A percentile compares a stretch with the other conserved stretches of the same genome.
Conservation (phyloP, 331 rosid species). For the Quercus lobata region DNA sequence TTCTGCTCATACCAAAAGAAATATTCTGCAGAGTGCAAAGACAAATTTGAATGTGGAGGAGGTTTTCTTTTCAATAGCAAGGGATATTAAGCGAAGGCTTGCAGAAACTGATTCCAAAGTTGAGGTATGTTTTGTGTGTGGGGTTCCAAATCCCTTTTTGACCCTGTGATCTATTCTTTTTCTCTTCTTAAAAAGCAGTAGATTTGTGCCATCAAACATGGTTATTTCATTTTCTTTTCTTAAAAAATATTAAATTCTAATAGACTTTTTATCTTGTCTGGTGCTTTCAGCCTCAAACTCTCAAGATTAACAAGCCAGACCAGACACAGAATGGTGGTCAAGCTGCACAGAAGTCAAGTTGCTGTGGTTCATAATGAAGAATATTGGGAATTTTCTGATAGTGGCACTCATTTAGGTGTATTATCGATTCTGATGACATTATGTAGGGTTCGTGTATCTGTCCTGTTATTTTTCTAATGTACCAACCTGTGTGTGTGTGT, state of each 20-base stretch:
- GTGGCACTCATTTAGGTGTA: constrained; percentile 22
- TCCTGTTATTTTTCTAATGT: constrained; percentile 22
- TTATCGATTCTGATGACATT: constrained; percentile 24
- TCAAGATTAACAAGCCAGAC: constrained; percentile 63
- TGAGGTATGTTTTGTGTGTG: constrained; percentile 38
- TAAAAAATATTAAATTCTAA: neutral
- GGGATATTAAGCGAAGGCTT: constrained; percentile 78
- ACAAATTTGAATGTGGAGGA: constrained; percentile 83
- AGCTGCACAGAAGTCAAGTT: constrained; percentile 54
- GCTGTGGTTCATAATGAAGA: constrained; percentile 54
- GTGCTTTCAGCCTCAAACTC: constrained; percentile 57
- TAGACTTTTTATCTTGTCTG: constrained; percentile 12
- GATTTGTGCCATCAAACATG: neutral
- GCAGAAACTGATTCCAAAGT: constrained; percentile 68
- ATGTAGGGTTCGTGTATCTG: constrained; percentile 29
- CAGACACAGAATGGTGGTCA: constrained; percentile 39
- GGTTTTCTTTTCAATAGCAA: constrained; percentile 71
- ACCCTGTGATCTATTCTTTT: neutral
- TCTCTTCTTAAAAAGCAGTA: neutral
- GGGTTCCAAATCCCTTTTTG: neutral
- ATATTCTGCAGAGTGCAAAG: constrained; percentile 71
- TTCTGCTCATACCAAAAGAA: constrained; percentile 20
- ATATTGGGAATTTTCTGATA: constrained; percentile 21
- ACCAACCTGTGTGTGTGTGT: constrained; percentile 19
- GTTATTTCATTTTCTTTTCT: neutral